Evolutionary conservation across 106 monocot genomes (phyloP).

Genomic region (Allium cepa): DNA sequence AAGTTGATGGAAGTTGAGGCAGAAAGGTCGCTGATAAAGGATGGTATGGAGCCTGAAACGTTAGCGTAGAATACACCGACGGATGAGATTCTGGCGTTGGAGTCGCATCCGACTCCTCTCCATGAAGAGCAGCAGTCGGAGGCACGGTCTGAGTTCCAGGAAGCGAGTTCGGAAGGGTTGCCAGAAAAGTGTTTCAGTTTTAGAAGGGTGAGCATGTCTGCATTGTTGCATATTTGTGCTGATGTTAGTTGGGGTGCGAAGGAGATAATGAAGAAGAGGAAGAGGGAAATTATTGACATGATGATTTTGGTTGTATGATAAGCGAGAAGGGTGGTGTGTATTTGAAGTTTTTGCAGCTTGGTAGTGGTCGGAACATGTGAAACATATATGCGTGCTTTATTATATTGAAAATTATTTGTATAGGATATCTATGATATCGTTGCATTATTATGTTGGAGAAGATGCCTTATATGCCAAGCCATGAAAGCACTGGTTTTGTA

Average conservation of each 20-base stretch:
- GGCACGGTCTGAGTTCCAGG: constrained; percentile 18
- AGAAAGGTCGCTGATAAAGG: constrained; percentile 11
- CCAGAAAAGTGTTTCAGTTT: constrained; percentile 25
- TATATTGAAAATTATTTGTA: too few relatives aligned
- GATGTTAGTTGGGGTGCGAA: neutral
- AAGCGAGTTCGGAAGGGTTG: constrained; percentile 17
- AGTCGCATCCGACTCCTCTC: constrained; percentile 33
- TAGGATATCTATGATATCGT: too few relatives aligned
- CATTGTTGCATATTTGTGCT: constrained; percentile 19
- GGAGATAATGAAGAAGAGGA: neutral
- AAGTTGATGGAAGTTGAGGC: neutral
- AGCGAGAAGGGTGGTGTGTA: neutral
- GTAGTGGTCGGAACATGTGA: neutral
- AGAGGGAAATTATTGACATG: neutral
- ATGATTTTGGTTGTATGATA: neutral
- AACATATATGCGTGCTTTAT: neutral
- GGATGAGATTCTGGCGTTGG: constrained; percentile 26
- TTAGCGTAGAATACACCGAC: constrained; percentile 14
- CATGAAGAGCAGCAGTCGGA: constrained; percentile 36
- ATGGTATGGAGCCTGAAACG: constrained; percentile 8
- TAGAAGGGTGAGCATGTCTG: constrained; percentile 32
- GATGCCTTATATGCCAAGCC: too few relatives aligned
- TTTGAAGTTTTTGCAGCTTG: neutral
- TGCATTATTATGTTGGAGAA: too few relatives aligned
- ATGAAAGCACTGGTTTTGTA: too few relatives aligned